Percentiles rank a stretch among this genome's conserved stretches.
Evolutionary conservation across 495 filamentous ascomycete species (phyloP).

Genomic region (Collariella sp.): DNA sequence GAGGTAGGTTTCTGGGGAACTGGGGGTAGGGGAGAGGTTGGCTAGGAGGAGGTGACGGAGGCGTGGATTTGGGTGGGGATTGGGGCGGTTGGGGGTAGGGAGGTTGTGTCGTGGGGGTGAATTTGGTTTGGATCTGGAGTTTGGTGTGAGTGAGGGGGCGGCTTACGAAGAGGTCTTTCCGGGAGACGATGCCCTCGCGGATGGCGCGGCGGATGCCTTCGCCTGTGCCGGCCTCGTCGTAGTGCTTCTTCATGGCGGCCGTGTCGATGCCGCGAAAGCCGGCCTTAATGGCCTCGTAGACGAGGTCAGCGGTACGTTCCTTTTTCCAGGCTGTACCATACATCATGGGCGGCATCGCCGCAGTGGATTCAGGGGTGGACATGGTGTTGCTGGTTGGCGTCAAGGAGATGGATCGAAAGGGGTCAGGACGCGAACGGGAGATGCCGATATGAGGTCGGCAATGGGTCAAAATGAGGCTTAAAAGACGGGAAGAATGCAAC

Average conservation of each 20-base stretch:
- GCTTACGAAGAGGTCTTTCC: constrained; percentile 48
- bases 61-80: constrained; percentile 53
- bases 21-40: constrained; percentile 44
- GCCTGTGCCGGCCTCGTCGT: constrained; percentile 64
- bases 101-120: constrained; percentile 54
- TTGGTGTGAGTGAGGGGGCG: not conserved
- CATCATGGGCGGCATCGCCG: constrained; percentile 50
- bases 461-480: not conserved
- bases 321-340: constrained; percentile 92
- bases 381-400: not conserved
- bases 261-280: constrained; percentile 75
- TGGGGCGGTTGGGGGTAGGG: constrained; percentile 44
- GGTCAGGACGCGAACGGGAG: not conserved
- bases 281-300: constrained; percentile 56
- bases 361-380: constrained; percentile 2
- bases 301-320: constrained; percentile 55
- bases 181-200: constrained; percentile 45
- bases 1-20: constrained; percentile 46
- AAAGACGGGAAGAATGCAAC: not conserved
- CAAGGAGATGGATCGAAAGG: not conserved
- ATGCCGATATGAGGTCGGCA: not conserved
- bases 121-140: constrained; percentile 72
- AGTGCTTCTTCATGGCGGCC: constrained; percentile 71
- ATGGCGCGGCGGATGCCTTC: constrained; percentile 54
- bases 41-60: constrained; percentile 60